phyloP scores from a whole-genome alignment of 345 rosid genomes.

The Ricinus communis region DNA sequence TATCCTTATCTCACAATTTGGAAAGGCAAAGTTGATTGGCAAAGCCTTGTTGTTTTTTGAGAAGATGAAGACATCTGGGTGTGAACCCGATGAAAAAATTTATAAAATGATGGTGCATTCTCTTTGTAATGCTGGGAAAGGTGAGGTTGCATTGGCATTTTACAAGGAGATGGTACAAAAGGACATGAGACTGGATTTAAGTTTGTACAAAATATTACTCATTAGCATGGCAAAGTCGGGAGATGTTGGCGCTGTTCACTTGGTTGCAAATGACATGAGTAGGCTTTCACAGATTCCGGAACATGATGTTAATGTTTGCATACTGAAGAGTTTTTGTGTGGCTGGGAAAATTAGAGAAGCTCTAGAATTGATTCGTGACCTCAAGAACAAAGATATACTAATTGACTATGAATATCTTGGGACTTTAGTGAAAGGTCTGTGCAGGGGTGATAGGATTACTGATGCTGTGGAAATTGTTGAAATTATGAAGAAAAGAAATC shows the following conservation, averaged over 20 bases:
- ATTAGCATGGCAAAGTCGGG: conserved; percentile 49
- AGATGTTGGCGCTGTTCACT: conserved; percentile 45
- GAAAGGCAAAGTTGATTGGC: conserved; percentile 60
- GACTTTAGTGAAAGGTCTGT: conserved; percentile 70
- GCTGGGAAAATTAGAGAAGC: conserved; percentile 77
- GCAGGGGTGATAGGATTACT: conserved; percentile 55
- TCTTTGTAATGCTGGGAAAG: conserved; percentile 55
- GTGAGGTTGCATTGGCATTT: conserved; percentile 66
- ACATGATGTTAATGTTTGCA: conserved; percentile 45
- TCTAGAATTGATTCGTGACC: conserved; percentile 55
- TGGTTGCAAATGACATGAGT: conserved; percentile 61
- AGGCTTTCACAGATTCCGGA: conserved; percentile 49
- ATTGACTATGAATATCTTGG: conserved; percentile 51
- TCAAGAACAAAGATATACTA: conserved; percentile 49
- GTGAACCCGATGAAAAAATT: conserved; percentile 48
- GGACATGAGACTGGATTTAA: conserved; percentile 50
- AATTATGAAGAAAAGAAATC: conserved; percentile 57
- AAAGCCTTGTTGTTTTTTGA: conserved; percentile 58
- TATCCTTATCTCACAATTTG: conserved; percentile 60
- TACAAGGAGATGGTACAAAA: conserved; percentile 67
- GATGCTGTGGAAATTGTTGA: conserved; percentile 78
- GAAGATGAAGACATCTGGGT: conserved; percentile 59
- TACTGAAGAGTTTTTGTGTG: conserved; percentile 65
- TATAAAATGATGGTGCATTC: conserved; percentile 48
- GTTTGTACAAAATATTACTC: conserved; percentile 53